Conservation (phyloP, 2,329 filamentous ascomycete genomes). For the Ascochyta fabae region DNA sequence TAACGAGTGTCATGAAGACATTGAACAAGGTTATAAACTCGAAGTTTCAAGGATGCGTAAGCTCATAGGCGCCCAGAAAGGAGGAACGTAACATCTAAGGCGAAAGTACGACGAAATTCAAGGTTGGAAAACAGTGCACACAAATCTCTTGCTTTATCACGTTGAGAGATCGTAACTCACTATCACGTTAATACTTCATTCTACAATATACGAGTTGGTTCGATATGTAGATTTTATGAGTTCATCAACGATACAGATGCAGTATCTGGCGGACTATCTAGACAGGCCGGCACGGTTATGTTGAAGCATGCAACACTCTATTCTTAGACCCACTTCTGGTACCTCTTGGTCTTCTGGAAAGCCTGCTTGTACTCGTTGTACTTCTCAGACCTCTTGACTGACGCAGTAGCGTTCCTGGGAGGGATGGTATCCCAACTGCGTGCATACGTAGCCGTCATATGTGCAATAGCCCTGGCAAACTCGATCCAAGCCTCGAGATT, state of each 20-base stretch:
- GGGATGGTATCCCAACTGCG: slow-evolving; percentile 41
- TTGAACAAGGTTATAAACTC: too few relatives aligned
- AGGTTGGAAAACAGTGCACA: too few relatives aligned
- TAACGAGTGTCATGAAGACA: too few relatives aligned
- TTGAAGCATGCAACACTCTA: neutral
- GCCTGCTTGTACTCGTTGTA: slow-evolving; percentile 26
- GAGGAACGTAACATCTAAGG: too few relatives aligned
- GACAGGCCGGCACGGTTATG: neutral
- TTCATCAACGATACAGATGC: neutral
- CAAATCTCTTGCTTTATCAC: too few relatives aligned
- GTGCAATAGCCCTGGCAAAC: slow-evolving; percentile 67
- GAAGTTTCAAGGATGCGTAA: too few relatives aligned
- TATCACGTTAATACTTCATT: too few relatives aligned
- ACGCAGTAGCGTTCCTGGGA: slow-evolving; percentile 33
- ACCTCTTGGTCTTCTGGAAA: slow-evolving; percentile 31
- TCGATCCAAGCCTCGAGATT: slow-evolving; percentile 61
- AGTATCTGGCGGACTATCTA: neutral
- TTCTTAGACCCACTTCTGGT: slow-evolving; percentile 28
- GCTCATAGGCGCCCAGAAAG: too few relatives aligned
- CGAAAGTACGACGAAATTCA: too few relatives aligned
- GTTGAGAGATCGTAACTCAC: too few relatives aligned
- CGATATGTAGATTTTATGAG: too few relatives aligned
- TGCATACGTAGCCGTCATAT: slow-evolving; percentile 46
- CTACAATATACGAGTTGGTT: too few relatives aligned
- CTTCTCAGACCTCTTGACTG: slow-evolving; percentile 28